phyloP scores from a whole-genome alignment of 164 flowering plant genomes.

The Akebia trifoliata region DNA sequence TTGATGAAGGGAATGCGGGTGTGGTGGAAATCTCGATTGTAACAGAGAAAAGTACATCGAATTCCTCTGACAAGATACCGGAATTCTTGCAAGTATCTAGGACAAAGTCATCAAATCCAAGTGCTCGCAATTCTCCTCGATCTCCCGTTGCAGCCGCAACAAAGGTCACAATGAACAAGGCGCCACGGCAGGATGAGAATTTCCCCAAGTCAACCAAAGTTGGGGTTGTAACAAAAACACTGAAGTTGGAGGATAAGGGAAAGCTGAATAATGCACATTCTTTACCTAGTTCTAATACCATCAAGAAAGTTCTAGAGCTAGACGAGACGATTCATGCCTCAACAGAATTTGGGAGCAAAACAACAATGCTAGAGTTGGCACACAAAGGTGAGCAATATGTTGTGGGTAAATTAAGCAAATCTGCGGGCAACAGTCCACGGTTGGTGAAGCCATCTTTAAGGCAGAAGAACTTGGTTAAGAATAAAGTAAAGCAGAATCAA shows the following conservation, averaged over 20 bases:
- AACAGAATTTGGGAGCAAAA: constrained; percentile 16
- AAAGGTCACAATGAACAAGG: constrained; percentile 16
- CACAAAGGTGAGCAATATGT: constrained; percentile 14
- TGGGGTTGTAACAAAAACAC: neutral
- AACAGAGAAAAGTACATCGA: constrained; percentile 34
- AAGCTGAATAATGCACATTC: neutral
- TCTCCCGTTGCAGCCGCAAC: constrained; percentile 4
- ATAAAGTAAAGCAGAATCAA: too few species aligned
- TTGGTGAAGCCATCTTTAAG: neutral
- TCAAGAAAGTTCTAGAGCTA: constrained; percentile 7
- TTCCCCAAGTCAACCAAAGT: constrained; percentile 3
- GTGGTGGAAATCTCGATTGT: constrained; percentile 54
- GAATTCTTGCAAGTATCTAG: constrained; percentile 18
- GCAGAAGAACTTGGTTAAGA: constrained; percentile 11
- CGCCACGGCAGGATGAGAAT: constrained; percentile 20
- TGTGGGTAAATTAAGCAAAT: constrained; percentile 21
- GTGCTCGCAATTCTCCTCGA: constrained; percentile 20
- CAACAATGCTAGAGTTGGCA: constrained; percentile 10
- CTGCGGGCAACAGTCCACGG: constrained; percentile 21
- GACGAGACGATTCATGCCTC: constrained; percentile 20
- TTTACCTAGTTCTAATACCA: constrained; percentile 1
- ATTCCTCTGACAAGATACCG: constrained; percentile 22
- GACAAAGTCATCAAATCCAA: constrained; percentile 19
- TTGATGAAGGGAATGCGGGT: constrained; percentile 36
- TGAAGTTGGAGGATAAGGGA: neutral